A percentile compares a stretch with the other conserved stretches of the same genome.
Evolutionary conservation across 305 asterid genomes (phyloP).

Genomic region (Caryopteris hybrid): DNA sequence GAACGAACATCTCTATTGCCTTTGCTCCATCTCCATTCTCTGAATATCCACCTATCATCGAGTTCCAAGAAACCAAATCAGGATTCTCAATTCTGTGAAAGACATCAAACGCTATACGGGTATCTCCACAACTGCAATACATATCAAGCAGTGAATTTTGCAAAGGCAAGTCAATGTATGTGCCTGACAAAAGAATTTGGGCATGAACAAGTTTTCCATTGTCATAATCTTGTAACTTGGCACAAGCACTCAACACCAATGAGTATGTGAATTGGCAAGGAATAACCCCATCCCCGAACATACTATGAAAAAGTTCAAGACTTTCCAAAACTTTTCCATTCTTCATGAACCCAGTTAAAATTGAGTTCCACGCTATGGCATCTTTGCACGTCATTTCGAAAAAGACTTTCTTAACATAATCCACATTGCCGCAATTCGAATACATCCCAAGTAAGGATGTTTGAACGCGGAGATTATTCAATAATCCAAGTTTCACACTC

Average conservation of each 20-base stretch:
- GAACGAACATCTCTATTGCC: conserved; percentile 55
- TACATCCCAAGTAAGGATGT: conserved; percentile 77
- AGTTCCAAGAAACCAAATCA: conserved; percentile 88
- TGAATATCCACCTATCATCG: conserved; percentile 70
- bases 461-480: conserved; percentile 43
- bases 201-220: conserved; percentile 58
- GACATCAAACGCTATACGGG: conserved; percentile 31
- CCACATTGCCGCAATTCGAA: conserved; percentile 45
- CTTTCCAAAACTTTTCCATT: conserved; percentile 46
- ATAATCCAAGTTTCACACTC: conserved; percentile 49
- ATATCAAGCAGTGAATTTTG: conserved; percentile 69
- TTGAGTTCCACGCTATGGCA: conserved; percentile 61
- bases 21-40: conserved; percentile 53
- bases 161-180: conserved; percentile 54
- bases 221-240: conserved; percentile 39
- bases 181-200: conserved; percentile 44
- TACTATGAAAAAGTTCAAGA: conserved; percentile 33
- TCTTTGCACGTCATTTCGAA: conserved; percentile 44
- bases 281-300: conserved; percentile 36
- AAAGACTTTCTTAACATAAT: conserved; percentile 46
- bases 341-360: conserved; percentile 53
- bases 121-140: conserved; percentile 73
- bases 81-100: conserved; percentile 52
- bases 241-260: conserved; percentile 69
- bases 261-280: conserved; percentile 70